These are phyloP conservation scores for Carallia pectinifolia DNA, from an alignment of 345 rosid genomes.

Conservation along the genomic window DNA sequence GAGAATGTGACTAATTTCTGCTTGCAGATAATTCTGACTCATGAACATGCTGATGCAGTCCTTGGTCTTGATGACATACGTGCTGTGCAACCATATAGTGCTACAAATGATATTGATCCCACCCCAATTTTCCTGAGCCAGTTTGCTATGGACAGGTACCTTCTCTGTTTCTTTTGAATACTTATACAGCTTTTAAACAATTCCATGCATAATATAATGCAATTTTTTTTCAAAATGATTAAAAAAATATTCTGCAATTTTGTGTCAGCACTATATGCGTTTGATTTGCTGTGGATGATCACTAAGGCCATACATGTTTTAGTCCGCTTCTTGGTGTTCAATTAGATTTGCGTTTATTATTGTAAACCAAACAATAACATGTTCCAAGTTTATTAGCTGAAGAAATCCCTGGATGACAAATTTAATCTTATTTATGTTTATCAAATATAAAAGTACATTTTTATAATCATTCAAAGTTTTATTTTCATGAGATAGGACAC, in stretches of 20 bases:
- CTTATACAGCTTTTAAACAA: background rate
- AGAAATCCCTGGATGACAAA: background rate
- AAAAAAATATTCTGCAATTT: slow-evolving; percentile 1
- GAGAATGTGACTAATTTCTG: slow-evolving; percentile 1
- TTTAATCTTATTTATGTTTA: too few species aligned
- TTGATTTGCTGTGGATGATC: background rate
- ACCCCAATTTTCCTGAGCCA: slow-evolving; percentile 65
- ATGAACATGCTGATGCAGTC: slow-evolving; percentile 99
- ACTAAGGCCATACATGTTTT: background rate
- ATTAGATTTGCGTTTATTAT: background rate
- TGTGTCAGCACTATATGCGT: background rate
- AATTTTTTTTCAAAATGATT: too few species aligned
- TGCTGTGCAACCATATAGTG: slow-evolving; percentile 75
- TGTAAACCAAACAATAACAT: background rate
- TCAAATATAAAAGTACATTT: too few species aligned
- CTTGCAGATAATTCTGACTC: slow-evolving; percentile 93
- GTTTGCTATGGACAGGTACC: slow-evolving; percentile 83
- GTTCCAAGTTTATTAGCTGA: background rate
- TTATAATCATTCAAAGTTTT: too few species aligned
- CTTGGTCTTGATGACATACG: slow-evolving; percentile 97
- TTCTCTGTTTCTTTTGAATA: background rate
- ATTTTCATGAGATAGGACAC: too few species aligned
- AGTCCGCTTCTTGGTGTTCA: too few species aligned
- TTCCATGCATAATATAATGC: background rate
- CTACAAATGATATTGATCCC: slow-evolving; percentile 86